phyloP scores from a whole-genome alignment of 257 asterid species.

The Hygrophila difformis region DNA sequence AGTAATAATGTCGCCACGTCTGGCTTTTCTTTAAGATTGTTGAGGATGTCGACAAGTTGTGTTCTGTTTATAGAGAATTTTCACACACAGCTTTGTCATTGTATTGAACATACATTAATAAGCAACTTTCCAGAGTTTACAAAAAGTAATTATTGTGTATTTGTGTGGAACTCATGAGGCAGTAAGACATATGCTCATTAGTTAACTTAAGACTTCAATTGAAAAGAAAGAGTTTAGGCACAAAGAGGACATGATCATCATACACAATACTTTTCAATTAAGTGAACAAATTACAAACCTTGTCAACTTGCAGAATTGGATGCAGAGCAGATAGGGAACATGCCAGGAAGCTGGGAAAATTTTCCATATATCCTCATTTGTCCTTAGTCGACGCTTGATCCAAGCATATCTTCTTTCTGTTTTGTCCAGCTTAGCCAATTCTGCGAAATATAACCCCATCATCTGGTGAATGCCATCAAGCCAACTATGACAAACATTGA shows the following conservation, averaged over 20 bases:
- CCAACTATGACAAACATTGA: slow-evolving; percentile 9
- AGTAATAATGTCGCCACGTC: slow-evolving; percentile 79
- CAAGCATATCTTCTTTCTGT: slow-evolving; percentile 95
- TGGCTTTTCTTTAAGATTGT: slow-evolving; percentile 87
- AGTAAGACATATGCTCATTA: no score
- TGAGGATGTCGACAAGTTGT: slow-evolving; percentile 84
- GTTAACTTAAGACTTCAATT: no score
- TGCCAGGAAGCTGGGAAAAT: slow-evolving; percentile 89
- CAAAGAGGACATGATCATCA: no score
- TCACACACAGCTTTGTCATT: slow-evolving; percentile 13
- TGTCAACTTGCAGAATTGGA: slow-evolving; percentile 97
- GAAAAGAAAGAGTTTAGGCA: no score
- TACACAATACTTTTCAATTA: background rate
- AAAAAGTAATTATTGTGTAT: no score
- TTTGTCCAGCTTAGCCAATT: slow-evolving; percentile 87
- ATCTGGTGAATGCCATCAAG: slow-evolving; percentile 18
- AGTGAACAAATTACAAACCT: slow-evolving; percentile 59
- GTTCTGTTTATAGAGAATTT: slow-evolving; percentile 30
- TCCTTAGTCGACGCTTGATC: slow-evolving; percentile 89
- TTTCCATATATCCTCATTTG: slow-evolving; percentile 96
- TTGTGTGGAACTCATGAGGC: no score
- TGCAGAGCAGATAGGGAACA: slow-evolving; percentile 86
- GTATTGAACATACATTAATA: slow-evolving; percentile 1
- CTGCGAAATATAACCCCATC: slow-evolving; percentile 29
- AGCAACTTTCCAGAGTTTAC: background rate